Conservation (phyloP, 371 early-diverging fungal species). For the Mucor piriformis region DNA sequence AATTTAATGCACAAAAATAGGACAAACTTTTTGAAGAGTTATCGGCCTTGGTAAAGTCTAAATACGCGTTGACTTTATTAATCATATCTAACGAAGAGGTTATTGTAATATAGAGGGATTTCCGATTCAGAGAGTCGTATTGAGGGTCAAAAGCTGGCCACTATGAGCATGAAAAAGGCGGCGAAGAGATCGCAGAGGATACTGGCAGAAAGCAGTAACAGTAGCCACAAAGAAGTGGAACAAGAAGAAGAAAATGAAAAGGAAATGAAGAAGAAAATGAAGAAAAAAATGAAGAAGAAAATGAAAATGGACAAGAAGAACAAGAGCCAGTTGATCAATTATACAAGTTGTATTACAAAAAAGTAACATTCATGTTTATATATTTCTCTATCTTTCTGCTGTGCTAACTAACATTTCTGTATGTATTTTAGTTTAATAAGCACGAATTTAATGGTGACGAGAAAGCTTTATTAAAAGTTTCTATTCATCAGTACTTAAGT, state of each 20-base stretch:
- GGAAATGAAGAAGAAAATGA: constrained; percentile 11
- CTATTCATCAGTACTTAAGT: too few relatives aligned
- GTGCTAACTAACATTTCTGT: constrained; percentile 17
- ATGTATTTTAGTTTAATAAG: constrained; percentile 22
- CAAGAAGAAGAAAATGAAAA: neutral
- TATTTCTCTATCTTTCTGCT: constrained; percentile 13
- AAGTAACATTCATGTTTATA: constrained; percentile 16
- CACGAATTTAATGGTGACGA: constrained; percentile 22
- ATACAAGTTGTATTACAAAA: constrained; percentile 15
- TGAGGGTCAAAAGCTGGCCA: constrained; percentile 12
- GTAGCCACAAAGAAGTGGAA: neutral
- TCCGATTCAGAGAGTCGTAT: constrained; percentile 8
- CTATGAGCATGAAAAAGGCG: constrained; percentile 13
- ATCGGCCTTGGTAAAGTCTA: constrained; percentile 18
- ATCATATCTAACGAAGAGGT: constrained; percentile 16
- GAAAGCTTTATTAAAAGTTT: constrained; percentile 15
- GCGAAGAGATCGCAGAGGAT: constrained; percentile 8
- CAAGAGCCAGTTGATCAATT: constrained; percentile 10
- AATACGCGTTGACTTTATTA: constrained; percentile 8
- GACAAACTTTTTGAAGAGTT: constrained; percentile 18
- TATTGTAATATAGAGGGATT: constrained; percentile 19
- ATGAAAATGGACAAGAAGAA: constrained; percentile 7
- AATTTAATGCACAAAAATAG: constrained; percentile 9
- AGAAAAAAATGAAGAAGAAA: constrained; percentile 7
- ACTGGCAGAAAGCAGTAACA: constrained; percentile 3